Percentiles rank a stretch among this genome's conserved stretches.
These are phyloP conservation scores for Huntiella savannae DNA, from an alignment of 2,329 filamentous ascomycete genomes.

Conservation along the genomic window DNA sequence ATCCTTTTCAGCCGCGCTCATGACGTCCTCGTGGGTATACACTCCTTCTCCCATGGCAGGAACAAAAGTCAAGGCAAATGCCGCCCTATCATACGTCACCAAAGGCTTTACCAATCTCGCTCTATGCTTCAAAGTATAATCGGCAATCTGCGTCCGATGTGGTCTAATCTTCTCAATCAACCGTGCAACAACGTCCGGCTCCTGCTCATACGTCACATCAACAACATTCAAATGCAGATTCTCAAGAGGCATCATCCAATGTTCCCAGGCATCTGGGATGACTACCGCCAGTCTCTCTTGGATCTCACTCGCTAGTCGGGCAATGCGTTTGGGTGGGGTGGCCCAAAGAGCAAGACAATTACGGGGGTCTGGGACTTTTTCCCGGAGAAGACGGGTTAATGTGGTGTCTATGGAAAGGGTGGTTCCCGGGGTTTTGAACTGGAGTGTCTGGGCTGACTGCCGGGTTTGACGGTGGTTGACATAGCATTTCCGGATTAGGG, in stretches of 20 bases:
- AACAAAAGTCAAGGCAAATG: constrained; percentile 71
- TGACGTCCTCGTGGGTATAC: constrained; percentile 10
- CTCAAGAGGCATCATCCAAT: constrained; percentile 72
- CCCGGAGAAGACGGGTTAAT: constrained; percentile 10
- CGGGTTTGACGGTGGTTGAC: constrained; percentile 52
- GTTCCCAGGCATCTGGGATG: constrained; percentile 50
- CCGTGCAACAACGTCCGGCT: constrained; percentile 43
- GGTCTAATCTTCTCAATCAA: constrained; percentile 40
- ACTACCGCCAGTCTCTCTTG: constrained; percentile 45
- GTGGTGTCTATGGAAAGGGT: constrained; percentile 43
- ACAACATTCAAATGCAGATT: constrained; percentile 71
- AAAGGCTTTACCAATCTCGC: constrained; percentile 63
- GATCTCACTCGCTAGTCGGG: constrained; percentile 45
- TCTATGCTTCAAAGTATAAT: constrained; percentile 47
- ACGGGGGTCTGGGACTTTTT: constrained; percentile 51
- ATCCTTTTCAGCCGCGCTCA: constrained; percentile 11
- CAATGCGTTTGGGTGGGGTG: constrained; percentile 54
- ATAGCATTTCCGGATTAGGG: constrained; percentile 53
- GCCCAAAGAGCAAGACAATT: constrained; percentile 83
- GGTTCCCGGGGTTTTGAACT: constrained; percentile 46
- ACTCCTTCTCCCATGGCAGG: constrained; percentile 49
- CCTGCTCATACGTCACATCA: constrained; percentile 67
- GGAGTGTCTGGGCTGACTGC: constrained; percentile 56
- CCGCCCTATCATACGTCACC: constrained; percentile 68
- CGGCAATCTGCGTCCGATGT: constrained; percentile 38